Evolutionary conservation across 1,284 basidiomycete species (phyloP).

Genomic region (Coniferiporia sulphurascens): DNA sequence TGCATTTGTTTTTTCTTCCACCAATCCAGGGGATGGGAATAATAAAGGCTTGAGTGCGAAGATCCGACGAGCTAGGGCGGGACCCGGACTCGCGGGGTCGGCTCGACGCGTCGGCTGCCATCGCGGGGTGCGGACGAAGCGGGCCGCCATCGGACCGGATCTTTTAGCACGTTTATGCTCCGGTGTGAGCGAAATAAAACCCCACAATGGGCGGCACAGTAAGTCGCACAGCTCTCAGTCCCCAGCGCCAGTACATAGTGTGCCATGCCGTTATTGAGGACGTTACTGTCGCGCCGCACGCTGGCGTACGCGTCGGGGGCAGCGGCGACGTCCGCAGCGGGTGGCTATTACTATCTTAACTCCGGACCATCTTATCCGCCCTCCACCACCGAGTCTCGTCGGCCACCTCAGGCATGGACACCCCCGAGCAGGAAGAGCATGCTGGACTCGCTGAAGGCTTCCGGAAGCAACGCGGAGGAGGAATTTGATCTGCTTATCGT

Average conservation of each 20-base stretch:
- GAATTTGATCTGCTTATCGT: conserved; percentile 83
- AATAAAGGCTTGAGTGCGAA: too few species aligned
- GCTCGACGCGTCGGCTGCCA: too few species aligned
- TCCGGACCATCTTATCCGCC: conserved; percentile 62
- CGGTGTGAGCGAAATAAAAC: too few species aligned
- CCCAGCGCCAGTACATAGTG: neutral
- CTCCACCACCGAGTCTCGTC: conserved; percentile 55
- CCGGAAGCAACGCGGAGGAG: conserved; percentile 33
- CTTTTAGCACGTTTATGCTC: too few species aligned
- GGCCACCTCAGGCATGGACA: conserved; percentile 71
- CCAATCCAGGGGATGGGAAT: too few species aligned
- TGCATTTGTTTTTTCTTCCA: too few species aligned
- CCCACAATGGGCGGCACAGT: neutral
- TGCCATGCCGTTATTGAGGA: neutral
- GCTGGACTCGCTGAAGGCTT: conserved; percentile 52
- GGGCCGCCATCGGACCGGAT: too few species aligned
- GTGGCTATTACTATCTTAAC: conserved; percentile 67
- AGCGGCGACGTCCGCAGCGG: conserved; percentile 45
- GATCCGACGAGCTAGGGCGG: too few species aligned
- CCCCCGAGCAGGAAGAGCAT: conserved; percentile 65
- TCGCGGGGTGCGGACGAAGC: too few species aligned
- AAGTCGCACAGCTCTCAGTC: neutral
- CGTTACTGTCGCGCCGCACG: conserved; percentile 48
- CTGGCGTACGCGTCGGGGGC: conserved; percentile 48
- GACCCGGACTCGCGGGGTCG: too few species aligned